These are phyloP conservation scores for Castanea mollissima DNA, from an alignment of 306 rosid genomes.

Conservation along the genomic window DNA sequence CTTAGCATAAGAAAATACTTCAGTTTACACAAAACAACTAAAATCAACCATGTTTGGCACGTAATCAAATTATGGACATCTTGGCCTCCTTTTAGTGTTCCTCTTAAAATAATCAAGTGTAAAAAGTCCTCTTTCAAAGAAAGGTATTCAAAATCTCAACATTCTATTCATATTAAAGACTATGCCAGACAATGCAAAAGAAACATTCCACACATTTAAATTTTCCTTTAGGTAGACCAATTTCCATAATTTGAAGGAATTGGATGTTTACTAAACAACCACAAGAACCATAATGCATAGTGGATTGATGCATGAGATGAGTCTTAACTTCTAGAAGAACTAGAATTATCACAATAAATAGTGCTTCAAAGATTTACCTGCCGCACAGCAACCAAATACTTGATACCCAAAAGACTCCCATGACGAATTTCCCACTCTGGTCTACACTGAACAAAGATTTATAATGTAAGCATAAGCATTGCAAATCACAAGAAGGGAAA, in stretches of 20 bases:
- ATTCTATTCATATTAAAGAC: neutral
- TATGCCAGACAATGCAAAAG: neutral
- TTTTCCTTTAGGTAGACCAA: neutral
- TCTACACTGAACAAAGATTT: slow-evolving; percentile 81
- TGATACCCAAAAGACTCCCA: slow-evolving; percentile 93
- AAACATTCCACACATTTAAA: neutral
- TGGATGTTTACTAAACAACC: neutral
- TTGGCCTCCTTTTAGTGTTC: too few species aligned
- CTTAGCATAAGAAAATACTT: too few species aligned
- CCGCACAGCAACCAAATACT: slow-evolving; percentile 90
- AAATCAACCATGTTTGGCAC: too few species aligned
- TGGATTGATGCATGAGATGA: neutral
- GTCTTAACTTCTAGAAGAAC: too few species aligned
- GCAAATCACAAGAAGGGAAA: slow-evolving; percentile 17
- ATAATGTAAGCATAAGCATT: slow-evolving; percentile 43
- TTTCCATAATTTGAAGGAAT: neutral
- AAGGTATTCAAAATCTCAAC: neutral
- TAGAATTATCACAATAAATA: neutral
- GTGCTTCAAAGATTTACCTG: slow-evolving; percentile 51
- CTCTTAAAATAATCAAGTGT: too few species aligned
- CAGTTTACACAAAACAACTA: too few species aligned
- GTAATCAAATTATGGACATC: too few species aligned
- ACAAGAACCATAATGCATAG: neutral
- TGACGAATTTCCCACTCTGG: slow-evolving; percentile 99
- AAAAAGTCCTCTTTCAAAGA: too few species aligned